Evolutionary conservation across 495 filamentous ascomycete genomes (phyloP).

Genomic region (Bacidia rubella): DNA sequence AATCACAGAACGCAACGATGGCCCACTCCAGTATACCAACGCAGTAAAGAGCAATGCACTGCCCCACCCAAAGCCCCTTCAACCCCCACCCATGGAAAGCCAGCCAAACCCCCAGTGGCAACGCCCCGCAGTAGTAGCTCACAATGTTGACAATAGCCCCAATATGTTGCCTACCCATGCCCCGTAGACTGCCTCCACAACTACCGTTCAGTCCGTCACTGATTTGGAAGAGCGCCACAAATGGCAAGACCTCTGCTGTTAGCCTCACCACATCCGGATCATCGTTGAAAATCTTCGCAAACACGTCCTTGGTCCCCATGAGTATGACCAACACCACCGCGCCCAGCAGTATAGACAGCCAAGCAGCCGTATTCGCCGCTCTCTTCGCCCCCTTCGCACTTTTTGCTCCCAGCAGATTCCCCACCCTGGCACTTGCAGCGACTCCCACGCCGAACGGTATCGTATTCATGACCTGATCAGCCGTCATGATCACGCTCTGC

Average conservation of each 20-base stretch:
- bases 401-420: constrained; percentile 66
- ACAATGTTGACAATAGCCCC: constrained; percentile 79
- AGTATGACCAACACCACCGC: constrained; percentile 54
- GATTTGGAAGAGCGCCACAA: constrained; percentile 88
- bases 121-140: constrained; percentile 77
- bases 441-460: constrained; percentile 87
- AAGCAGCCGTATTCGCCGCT: constrained; percentile 65
- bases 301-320: constrained; percentile 60
- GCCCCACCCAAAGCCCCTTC: constrained; percentile 72
- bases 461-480: constrained; percentile 84
- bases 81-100: constrained; percentile 87
- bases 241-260: constrained; percentile 73
- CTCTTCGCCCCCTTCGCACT: constrained; percentile 54
- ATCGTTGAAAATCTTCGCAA: constrained; percentile 75
- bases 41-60: constrained; percentile 78
- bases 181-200: constrained; percentile 70
- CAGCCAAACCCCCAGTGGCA: constrained; percentile 74
- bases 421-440: constrained; percentile 65
- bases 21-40: constrained; percentile 71
- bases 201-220: constrained; percentile 78
- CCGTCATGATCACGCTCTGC: constrained; percentile 89
- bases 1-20: constrained; percentile 65
- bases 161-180: constrained; percentile 81
- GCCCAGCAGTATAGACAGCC: constrained; percentile 59
- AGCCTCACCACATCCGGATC: constrained; percentile 61